phyloP scores from a whole-genome alignment of 2,329 filamentous ascomycete genomes.

The Diaporthe longicolla region DNA sequence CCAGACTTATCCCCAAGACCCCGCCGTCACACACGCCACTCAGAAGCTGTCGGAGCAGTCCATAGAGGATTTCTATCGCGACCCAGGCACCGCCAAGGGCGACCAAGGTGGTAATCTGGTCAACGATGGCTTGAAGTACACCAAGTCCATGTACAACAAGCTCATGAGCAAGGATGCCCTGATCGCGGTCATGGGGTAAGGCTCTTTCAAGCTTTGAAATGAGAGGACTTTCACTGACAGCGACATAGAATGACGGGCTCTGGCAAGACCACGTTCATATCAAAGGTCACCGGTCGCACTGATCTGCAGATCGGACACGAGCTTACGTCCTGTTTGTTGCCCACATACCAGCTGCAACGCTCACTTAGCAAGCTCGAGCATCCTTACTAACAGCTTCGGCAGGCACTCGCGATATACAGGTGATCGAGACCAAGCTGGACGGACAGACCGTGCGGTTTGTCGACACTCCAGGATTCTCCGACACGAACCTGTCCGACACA shows the following conservation, averaged over 20 bases:
- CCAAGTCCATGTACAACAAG: constrained; percentile 39
- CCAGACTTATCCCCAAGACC: background rate
- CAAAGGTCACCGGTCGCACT: constrained; percentile 51
- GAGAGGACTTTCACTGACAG: background rate
- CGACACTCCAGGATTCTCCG: constrained; percentile 64
- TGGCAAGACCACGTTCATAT: constrained; percentile 56
- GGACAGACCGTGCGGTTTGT: constrained; percentile 52
- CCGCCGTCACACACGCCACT: background rate
- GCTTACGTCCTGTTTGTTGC: constrained; percentile 51
- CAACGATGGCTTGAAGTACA: constrained; percentile 38
- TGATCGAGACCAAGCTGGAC: constrained; percentile 49
- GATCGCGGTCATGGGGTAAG: constrained; percentile 47
- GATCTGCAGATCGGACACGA: constrained; percentile 52
- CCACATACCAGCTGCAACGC: background rate
- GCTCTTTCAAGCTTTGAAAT: background rate
- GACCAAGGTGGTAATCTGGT: constrained; percentile 15
- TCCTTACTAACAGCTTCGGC: background rate
- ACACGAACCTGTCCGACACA: constrained; percentile 58
- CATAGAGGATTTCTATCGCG: background rate
- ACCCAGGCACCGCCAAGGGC: background rate
- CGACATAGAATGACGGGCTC: constrained; percentile 53
- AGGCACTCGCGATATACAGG: constrained; percentile 51
- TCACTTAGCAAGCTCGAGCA: background rate
- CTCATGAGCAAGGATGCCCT: constrained; percentile 43
- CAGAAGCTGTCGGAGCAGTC: background rate